Evolutionary conservation across 108 stramenopile genomes (phyloP), one percentile per base, ranked within the genome.

Genomic region (Skeletonema grethae): DNA sequence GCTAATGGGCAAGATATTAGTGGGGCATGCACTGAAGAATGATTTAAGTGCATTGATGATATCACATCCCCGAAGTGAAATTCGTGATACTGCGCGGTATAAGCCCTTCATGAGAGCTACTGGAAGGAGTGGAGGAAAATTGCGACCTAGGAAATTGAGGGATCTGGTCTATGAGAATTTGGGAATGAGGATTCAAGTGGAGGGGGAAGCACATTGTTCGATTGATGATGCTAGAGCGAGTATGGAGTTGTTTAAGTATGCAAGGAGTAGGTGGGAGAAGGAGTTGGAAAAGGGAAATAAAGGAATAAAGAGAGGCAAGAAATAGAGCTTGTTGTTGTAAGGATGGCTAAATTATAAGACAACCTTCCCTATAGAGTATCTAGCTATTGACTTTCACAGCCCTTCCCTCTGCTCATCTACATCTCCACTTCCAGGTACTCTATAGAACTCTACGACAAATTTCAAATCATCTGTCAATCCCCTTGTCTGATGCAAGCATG

Each of bases 21-120:
- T 98, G 25, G 99, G 99, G 28, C 99, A 99, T 79, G 95, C 96
- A 11, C 83, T 99, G 62, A 85, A 81, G 48, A 99, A 98, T 71
- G 99, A 99, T 84, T 82, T 99, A 34, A 80, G 90, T 55, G 97
- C 85, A 13, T 86, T 99, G 46, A 82, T 97, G 90, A 82, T 97
- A 57, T 76, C 84, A 12, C 98, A 98, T 82, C 97, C 96, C 9
- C 77, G 86, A 24, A 7, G 13, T 3, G 72, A 87, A 29, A 87
- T 90, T 48, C 81, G 98, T 1, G 98, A 99, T 73, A 98, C 98
- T 15, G 94, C 97, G 7, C 91, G 76, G 72, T 99, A 93, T 60
- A 75, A 86, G 64, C 96, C 92, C 24, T 94, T 91, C 75, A 93
- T 95, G 79, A 82, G 92, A 31, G 81, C 80, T 36, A 75, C 61